Evolutionary conservation across 768 basidiomycete genomes (phyloP), one percentile per base, ranked within the genome.

Genomic region (Phaffia tasmanica): DNA sequence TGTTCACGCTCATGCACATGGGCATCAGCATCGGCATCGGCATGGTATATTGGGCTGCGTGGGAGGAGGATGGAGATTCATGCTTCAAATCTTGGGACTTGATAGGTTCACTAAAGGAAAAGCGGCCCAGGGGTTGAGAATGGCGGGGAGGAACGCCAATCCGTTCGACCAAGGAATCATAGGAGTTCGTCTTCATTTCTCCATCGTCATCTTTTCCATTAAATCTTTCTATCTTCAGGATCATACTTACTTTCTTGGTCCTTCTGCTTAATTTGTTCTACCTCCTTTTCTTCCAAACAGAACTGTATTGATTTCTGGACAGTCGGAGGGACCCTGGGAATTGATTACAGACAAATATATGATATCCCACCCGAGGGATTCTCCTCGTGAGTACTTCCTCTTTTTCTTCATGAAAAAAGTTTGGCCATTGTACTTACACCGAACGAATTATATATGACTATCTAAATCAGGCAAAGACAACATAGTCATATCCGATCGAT

Each of bases 91-190:
- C 4, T 83, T 95, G 42, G 95, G 95, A 0, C 81, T 99, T 57
- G 95, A 99, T 77, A 79, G 91, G 60, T 97, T 97, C 78, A 95
- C 93, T 49, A 86, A 86, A 63, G 91, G 91, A 27, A 86, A 85
- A 70, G 92, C 91, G 0, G 86, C 87, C 9, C 85, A 88, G 71
- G 92, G 93, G 27, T 84, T 98, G 64, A 83, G 85, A 57, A 80
- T 85, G 29, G 86, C 88, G 1, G 80, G 83, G 7, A 85, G 82
- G 64, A 86, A 87, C 48, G 81, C 83, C 62, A 98, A 98, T 77
- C 95, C 94, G 50, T 99, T 98, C 75, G 90, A 95, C 76, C 72
- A 88, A 25, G 93, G 93, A 1, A 56, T 86, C 19, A 50, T 76
- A 14, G 70, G 70, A 58, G 76, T 75, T 49, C 68, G 75, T 72